A percentile compares a stretch with the other conserved stretches of the same genome.
These are phyloP conservation scores for Amaranthus tricolor DNA, from an alignment of 179 eudicot species.

Conservation along the genomic window DNA sequence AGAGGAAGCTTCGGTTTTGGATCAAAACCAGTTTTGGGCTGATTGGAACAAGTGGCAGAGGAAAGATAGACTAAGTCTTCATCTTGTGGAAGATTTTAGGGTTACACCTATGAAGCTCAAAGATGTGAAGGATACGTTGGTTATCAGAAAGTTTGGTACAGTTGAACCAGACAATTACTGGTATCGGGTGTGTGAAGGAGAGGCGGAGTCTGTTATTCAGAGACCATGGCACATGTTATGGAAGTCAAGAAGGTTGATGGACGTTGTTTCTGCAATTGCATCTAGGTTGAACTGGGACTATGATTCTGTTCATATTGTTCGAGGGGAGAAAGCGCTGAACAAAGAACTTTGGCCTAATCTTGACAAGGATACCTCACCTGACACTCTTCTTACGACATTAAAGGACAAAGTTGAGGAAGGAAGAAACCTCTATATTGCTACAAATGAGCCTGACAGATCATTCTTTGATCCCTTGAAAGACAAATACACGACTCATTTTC, in stretches of 20 bases:
- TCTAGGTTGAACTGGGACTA: constrained; percentile 86
- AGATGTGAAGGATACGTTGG: constrained; percentile 58
- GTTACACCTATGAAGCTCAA: constrained; percentile 76
- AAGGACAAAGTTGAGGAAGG: constrained; percentile 76
- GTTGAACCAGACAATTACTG: constrained; percentile 97
- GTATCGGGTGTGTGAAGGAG: constrained; percentile 96
- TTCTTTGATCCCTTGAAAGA: constrained; percentile 86
- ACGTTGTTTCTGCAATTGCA: constrained; percentile 78
- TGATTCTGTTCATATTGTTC: constrained; percentile 74
- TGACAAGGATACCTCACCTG: constrained; percentile 80
- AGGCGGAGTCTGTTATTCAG: constrained; percentile 76
- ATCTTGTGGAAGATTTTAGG: constrained; percentile 74
- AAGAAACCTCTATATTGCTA: constrained; percentile 78
- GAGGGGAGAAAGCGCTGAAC: constrained; percentile 82
- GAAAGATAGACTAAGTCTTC: constrained; percentile 51
- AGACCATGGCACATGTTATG: constrained; percentile 88
- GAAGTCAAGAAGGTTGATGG: constrained; percentile 90
- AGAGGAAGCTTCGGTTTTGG: constrained; percentile 82
- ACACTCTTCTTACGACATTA: constrained; percentile 55
- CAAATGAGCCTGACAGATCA: constrained; percentile 62
- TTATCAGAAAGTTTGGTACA: constrained; percentile 80
- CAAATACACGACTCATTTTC: constrained; percentile 82
- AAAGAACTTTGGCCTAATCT: constrained; percentile 85
- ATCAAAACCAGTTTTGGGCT: constrained; percentile 76
- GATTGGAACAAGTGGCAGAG: constrained; percentile 83